Evolutionary conservation across 371 early-diverging fungal genomes (phyloP).

Genomic region (Mycotypha africana): DNA sequence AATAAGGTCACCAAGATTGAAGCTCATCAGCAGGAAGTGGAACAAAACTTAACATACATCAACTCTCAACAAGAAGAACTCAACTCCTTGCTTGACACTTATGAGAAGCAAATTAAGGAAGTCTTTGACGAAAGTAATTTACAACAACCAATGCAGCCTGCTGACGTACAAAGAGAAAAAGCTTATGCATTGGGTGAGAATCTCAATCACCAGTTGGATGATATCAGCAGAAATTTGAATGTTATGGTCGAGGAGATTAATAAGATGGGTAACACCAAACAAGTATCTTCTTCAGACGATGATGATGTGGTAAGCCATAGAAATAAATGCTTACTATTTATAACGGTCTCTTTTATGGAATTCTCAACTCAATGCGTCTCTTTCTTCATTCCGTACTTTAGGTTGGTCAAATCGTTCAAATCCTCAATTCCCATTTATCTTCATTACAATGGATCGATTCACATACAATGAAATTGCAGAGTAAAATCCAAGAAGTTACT

Average conservation of each 20-base stretch:
- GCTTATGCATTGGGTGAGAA: conserved; percentile 81
- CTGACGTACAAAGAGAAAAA: conserved; percentile 83
- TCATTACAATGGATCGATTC: conserved; percentile 89
- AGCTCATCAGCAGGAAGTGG: conserved; percentile 70
- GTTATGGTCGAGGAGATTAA: conserved; percentile 88
- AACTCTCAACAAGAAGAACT: conserved; percentile 85
- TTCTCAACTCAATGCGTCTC: no score
- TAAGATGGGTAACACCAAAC: conserved; percentile 41
- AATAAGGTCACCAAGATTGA: conserved; percentile 71
- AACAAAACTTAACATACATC: conserved; percentile 80
- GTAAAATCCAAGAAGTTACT: conserved; percentile 46
- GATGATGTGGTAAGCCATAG: conserved; percentile 25
- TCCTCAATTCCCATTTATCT: conserved; percentile 84
- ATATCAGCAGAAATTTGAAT: conserved; percentile 72
- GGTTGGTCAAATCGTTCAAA: conserved; percentile 80
- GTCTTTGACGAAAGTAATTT: conserved; percentile 45
- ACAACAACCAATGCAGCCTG: conserved; percentile 50
- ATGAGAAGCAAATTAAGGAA: conserved; percentile 65
- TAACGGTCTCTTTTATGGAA: no score
- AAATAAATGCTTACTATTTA: no score
- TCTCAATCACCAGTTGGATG: conserved; percentile 83
- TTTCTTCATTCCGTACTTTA: conserved; percentile 11
- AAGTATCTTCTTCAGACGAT: conserved; percentile 37
- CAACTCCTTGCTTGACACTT: conserved; percentile 68
- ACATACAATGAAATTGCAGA: conserved; percentile 37